Evolutionary conservation across 306 rosid genomes (phyloP).

Genomic region (Pterocarpus santalinus): DNA sequence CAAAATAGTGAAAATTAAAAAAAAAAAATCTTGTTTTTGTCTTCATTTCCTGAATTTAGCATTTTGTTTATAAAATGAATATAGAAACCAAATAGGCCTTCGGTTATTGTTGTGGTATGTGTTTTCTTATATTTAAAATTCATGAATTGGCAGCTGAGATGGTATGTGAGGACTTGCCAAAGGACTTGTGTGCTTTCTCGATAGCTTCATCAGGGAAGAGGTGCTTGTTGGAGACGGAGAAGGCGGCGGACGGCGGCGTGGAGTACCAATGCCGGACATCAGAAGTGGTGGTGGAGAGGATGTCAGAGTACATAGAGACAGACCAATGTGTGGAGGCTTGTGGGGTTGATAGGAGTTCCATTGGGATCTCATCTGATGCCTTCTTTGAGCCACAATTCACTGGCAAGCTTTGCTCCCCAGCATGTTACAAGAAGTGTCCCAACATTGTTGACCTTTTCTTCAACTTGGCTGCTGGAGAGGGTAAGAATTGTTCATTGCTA

Average conservation of each 20-base stretch:
- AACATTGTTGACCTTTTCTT: constrained; percentile 79
- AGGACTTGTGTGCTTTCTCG: constrained; percentile 72
- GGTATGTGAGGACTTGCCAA: constrained; percentile 70
- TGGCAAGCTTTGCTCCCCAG: constrained; percentile 70
- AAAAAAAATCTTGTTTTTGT: too few relatives aligned
- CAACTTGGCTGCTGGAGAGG: constrained; percentile 85
- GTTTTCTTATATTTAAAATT: neutral
- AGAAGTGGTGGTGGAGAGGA: constrained; percentile 76
- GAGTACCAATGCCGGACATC: constrained; percentile 80
- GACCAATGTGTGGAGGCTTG: constrained; percentile 73
- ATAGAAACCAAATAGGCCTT: too few relatives aligned
- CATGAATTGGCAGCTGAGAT: constrained; percentile 56
- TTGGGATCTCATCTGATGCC: constrained; percentile 86
- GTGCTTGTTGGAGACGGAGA: constrained; percentile 73
- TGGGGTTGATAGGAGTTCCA: constrained; percentile 75
- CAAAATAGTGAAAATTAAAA: too few relatives aligned
- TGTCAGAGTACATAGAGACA: constrained; percentile 72
- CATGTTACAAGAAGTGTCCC: constrained; percentile 76
- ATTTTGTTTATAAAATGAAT: too few relatives aligned
- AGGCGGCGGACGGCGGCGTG: constrained; percentile 54
- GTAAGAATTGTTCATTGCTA: constrained; percentile 49
- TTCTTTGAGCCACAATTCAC: constrained; percentile 83
- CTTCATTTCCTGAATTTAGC: too few relatives aligned
- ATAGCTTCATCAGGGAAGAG: constrained; percentile 85
- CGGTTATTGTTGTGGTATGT: neutral